Percentiles rank a stretch among this genome's conserved stretches.
These are phyloP conservation scores for Ligustrum vulgare DNA, from an alignment of 257 asterid species.

Conservation along the genomic window DNA sequence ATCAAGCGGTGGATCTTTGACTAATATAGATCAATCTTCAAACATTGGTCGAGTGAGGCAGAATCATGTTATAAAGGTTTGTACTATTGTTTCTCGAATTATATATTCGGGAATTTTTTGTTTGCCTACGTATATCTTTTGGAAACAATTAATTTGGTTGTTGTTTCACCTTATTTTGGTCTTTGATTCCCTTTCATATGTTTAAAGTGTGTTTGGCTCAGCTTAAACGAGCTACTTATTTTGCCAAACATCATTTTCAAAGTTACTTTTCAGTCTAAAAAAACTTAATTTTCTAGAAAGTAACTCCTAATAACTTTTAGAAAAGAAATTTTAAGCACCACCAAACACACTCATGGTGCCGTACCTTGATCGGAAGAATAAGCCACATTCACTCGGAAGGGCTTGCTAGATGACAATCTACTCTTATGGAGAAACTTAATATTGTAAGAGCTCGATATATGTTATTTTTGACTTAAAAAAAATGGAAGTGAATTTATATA, in stretches of 20 bases:
- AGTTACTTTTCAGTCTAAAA: neutral
- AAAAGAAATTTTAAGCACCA: neutral
- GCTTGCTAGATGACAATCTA: constrained; percentile 6
- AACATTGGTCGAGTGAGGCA: constrained; percentile 52
- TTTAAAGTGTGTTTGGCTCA: neutral
- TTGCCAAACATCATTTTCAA: neutral
- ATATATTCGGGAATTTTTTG: neutral
- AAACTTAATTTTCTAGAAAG: neutral
- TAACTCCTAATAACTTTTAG: neutral
- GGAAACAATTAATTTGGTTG: constrained; percentile 4
- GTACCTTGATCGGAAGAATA: constrained; percentile 12
- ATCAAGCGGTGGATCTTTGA: constrained; percentile 44
- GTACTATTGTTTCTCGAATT: constrained; percentile 6
- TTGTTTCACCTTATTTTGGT: constrained; percentile 4
- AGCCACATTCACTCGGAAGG: neutral
- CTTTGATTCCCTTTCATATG: constrained; percentile 9
- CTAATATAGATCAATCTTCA: constrained; percentile 48
- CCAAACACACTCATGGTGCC: neutral
- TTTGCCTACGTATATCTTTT: neutral
- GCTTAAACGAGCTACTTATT: neutral
- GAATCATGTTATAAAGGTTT: constrained; percentile 61
- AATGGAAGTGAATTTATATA: constrained; percentile 12
- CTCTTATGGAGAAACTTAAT: neutral
- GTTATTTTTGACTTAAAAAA: neutral
- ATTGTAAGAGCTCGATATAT: neutral